These are phyloP conservation scores for Sporisorium scitamineum DNA, from an alignment of 1,284 basidiomycete genomes.

Conservation along the genomic window DNA sequence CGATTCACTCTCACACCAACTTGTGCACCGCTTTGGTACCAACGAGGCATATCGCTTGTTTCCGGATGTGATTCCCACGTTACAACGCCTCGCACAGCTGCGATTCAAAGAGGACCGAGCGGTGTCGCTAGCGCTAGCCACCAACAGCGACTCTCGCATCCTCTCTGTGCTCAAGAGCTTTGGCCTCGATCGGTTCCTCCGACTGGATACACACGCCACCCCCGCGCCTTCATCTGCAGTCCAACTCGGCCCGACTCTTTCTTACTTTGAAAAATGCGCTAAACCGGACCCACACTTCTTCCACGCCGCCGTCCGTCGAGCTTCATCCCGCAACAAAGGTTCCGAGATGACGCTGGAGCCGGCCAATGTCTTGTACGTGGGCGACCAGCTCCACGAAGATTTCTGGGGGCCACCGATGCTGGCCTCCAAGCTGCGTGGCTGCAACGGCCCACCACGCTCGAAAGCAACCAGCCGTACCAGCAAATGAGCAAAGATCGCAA, in stretches of 20 bases:
- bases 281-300: constrained; percentile 51
- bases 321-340: constrained; percentile 2
- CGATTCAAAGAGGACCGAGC: background rate
- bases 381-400: constrained; percentile 57
- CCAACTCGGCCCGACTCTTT: constrained; percentile 31
- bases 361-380: constrained; percentile 48
- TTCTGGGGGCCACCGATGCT: constrained; percentile 49
- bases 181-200: constrained; percentile 30
- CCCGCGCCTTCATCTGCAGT: background rate
- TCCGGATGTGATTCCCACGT: constrained; percentile 40
- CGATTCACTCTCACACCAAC: constrained; percentile 15
- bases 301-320: constrained; percentile 34
- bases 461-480: constrained; percentile 42
- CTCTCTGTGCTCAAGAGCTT: constrained; percentile 42
- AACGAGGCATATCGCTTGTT: constrained; percentile 47
- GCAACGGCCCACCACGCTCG: constrained; percentile 16
- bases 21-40: constrained; percentile 45
- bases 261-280: constrained; percentile 45
- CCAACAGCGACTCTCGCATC: constrained; percentile 54
- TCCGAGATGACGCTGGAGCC: background rate
- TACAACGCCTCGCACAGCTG: constrained; percentile 9
- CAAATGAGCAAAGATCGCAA: constrained; percentile 2
- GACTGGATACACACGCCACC: constrained; percentile 22
- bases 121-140: constrained; percentile 37
- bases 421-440: constrained; percentile 51